Evolutionary conservation across 176 grass and related monocot genomes (phyloP).

Genomic region (Oryza australiensis): DNA sequence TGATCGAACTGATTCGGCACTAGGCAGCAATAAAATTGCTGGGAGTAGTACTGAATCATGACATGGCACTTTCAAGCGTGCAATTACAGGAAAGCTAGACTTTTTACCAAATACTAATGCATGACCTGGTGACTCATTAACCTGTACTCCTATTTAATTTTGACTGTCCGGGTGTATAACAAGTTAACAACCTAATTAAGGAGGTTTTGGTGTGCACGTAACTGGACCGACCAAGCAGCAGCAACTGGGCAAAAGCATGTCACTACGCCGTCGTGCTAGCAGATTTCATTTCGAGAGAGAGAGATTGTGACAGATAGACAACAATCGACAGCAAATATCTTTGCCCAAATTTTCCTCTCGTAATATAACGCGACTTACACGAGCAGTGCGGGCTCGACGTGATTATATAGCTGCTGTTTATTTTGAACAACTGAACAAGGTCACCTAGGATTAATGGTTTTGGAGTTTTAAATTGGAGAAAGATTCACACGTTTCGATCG

Average conservation of each 20-base stretch:
- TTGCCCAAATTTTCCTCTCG: not conserved
- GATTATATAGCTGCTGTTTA: not conserved
- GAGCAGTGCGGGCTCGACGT: not conserved
- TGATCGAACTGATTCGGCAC: not conserved
- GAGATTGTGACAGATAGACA: not conserved
- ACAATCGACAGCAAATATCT: not conserved
- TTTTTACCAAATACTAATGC: not conserved
- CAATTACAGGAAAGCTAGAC: not conserved
- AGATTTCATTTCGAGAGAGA: not conserved
- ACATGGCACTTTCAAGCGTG: not conserved
- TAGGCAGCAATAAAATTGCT: not conserved
- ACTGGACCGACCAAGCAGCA: conserved; percentile 1
- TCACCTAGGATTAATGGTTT: not conserved
- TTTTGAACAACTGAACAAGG: not conserved
- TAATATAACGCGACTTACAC: not conserved
- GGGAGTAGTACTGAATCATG: not conserved
- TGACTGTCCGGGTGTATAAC: conserved; percentile 10
- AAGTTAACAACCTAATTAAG: not conserved
- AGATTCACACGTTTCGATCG: not conserved
- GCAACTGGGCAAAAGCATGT: not conserved
- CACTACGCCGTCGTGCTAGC: not conserved
- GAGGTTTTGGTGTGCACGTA: conserved; percentile 6
- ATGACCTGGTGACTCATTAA: not conserved
- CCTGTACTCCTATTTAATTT: not conserved
- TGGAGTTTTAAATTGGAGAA: not conserved